A percentile compares a stretch with the other conserved stretches of the same genome.
These are phyloP conservation scores for Tylopilus vinaceipallidus DNA, from an alignment of 768 basidiomycete genomes.

Conservation along the genomic window DNA sequence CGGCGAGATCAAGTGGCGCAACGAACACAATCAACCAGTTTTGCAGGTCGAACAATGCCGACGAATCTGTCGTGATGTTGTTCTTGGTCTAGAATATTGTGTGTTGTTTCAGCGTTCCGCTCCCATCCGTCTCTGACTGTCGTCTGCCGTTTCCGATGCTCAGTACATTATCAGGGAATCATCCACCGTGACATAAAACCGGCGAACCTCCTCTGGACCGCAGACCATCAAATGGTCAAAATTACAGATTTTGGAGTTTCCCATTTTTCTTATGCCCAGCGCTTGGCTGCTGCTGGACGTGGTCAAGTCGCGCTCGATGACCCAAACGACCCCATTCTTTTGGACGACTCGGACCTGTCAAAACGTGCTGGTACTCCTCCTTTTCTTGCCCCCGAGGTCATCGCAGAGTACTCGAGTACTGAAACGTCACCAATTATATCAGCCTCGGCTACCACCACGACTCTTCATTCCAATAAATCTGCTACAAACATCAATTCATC, in stretches of 20 bases:
- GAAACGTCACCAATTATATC: slow-evolving; percentile 34
- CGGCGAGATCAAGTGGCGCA: slow-evolving; percentile 92
- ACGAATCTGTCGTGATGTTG: slow-evolving; percentile 87
- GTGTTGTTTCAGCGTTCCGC: slow-evolving; percentile 36
- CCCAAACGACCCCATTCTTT: slow-evolving; percentile 58
- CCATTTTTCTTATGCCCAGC: slow-evolving; percentile 89
- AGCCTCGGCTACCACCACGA: slow-evolving; percentile 32
- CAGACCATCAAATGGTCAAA: slow-evolving; percentile 86
- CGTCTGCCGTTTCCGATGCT: not conserved
- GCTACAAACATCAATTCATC: slow-evolving; percentile 30
- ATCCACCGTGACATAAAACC: slow-evolving; percentile 99
- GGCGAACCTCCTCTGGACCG: slow-evolving; percentile 90
- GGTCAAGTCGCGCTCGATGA: slow-evolving; percentile 38
- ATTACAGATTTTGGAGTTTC: slow-evolving; percentile 99
- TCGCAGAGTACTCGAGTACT: slow-evolving; percentile 57
- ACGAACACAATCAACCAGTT: slow-evolving; percentile 61
- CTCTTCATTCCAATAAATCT: slow-evolving; percentile 29
- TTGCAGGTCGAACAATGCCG: slow-evolving; percentile 80
- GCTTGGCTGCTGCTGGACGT: slow-evolving; percentile 61
- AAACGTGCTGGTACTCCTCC: slow-evolving; percentile 94
- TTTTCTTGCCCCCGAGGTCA: slow-evolving; percentile 95
- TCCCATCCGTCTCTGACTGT: slow-evolving; percentile 4
- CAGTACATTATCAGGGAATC: slow-evolving; percentile 97
- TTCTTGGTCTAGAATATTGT: slow-evolving; percentile 95
- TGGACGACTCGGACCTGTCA: slow-evolving; percentile 83